Percentiles rank a stretch among this genome's conserved stretches.
Evolutionary conservation across 148 eudicot species (phyloP).

Genomic region (Mesembryanthemum crystallinum): DNA sequence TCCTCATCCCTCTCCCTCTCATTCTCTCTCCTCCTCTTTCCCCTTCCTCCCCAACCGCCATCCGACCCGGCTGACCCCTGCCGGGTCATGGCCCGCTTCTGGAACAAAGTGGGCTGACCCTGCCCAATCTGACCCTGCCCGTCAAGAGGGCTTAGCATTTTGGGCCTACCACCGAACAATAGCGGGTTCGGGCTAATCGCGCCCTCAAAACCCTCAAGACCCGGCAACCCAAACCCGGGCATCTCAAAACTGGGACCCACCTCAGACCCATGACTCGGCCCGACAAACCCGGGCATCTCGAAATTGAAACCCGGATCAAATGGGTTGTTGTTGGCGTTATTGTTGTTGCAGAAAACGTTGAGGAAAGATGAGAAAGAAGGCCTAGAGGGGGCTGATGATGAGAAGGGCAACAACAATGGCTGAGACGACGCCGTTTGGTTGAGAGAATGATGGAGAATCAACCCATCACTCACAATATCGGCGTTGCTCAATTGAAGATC

Average conservation of each 20-base stretch:
- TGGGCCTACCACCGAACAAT: slow-evolving; percentile 24
- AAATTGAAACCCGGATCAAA: slow-evolving; percentile 29
- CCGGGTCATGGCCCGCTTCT: slow-evolving; percentile 37
- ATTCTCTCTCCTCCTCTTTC: slow-evolving; percentile 38
- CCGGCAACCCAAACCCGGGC: slow-evolving; percentile 21
- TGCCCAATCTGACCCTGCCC: slow-evolving; percentile 30
- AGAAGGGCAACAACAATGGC: neutral
- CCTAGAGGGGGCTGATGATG: slow-evolving; percentile 16
- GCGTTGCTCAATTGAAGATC: slow-evolving; percentile 12
- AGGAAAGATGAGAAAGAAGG: slow-evolving; percentile 25
- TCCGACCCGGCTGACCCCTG: slow-evolving; percentile 12
- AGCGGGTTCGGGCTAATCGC: neutral
- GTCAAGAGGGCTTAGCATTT: slow-evolving; percentile 45
- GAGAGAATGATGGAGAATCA: slow-evolving; percentile 26
- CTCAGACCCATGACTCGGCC: slow-evolving; percentile 17
- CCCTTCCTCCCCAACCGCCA: slow-evolving; percentile 24
- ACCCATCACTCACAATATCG: slow-evolving; percentile 4
- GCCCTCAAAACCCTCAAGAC: slow-evolving; percentile 28
- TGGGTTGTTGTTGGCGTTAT: neutral
- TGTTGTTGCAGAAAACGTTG: slow-evolving; percentile 12
- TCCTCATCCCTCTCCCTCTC: neutral
- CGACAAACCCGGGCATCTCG: slow-evolving; percentile 25
- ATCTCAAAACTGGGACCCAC: slow-evolving; percentile 23
- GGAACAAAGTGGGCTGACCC: slow-evolving; percentile 44
- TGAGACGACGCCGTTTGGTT: slow-evolving; percentile 22